A percentile compares a stretch with the other conserved stretches of the same genome.
These are phyloP conservation scores for Geotrichum phurueaensis DNA, from an alignment of 1,139 yeast species.

Conservation along the genomic window DNA sequence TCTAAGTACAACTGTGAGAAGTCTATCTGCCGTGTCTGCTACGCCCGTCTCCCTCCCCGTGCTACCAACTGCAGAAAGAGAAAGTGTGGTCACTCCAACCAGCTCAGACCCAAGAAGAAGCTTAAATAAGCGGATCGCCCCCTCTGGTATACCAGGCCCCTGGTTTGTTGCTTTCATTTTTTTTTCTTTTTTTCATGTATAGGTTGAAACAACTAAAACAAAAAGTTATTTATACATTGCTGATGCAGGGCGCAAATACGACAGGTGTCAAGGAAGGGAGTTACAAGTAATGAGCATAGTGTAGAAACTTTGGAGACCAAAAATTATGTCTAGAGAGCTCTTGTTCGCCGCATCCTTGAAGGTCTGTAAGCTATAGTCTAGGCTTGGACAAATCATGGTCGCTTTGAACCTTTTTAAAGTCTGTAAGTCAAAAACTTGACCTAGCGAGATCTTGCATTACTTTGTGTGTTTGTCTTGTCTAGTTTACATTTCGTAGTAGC, in stretches of 20 bases:
- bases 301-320: too few relatives aligned
- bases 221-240: background rate
- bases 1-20: constrained; percentile 99
- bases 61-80: constrained; percentile 99
- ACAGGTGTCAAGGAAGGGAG: background rate
- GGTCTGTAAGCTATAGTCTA: too few relatives aligned
- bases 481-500: too few relatives aligned
- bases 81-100: constrained; percentile 99
- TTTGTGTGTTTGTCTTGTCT: too few relatives aligned
- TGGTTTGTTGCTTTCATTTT: constrained; percentile 4
- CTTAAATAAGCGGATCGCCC: constrained; percentile 61
- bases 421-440: too few relatives aligned
- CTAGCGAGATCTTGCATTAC: too few relatives aligned
- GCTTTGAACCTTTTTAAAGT: too few relatives aligned
- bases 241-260: background rate
- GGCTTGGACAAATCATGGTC: too few relatives aligned
- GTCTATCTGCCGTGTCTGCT: constrained; percentile 98
- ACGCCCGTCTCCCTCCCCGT: constrained; percentile 99
- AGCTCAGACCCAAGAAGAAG: constrained; percentile 99
- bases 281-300: too few relatives aligned
- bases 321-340: too few relatives aligned
- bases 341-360: too few relatives aligned
- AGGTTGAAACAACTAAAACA: background rate
- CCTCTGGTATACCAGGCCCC: background rate
- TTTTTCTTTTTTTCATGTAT: background rate